phyloP scores from a whole-genome alignment of 495 filamentous ascomycete genomes.

The Diplogelasinospora grovesii region DNA sequence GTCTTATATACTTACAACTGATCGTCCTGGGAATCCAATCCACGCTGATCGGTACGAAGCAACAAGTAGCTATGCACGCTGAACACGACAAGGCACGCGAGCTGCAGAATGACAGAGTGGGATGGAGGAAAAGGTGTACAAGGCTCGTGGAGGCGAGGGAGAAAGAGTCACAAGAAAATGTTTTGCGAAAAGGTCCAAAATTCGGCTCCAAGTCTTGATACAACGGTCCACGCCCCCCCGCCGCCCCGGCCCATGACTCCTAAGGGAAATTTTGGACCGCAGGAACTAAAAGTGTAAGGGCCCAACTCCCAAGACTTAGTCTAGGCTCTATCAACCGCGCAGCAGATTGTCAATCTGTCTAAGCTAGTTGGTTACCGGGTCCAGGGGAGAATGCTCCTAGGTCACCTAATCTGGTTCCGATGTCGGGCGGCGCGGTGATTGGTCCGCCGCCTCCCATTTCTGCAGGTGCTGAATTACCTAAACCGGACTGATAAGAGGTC shows the following conservation, averaged over 20 bases:
- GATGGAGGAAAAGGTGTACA: slow-evolving; percentile 12
- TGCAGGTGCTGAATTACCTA: slow-evolving; percentile 23
- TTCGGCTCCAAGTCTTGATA: slow-evolving; percentile 22
- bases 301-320: slow-evolving; percentile 1
- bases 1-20: slow-evolving; percentile 21
- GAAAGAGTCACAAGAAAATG: slow-evolving; percentile 30
- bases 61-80: not conserved
- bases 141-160: slow-evolving; percentile 18
- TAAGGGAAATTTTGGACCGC: slow-evolving; percentile 12
- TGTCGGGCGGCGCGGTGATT: slow-evolving; percentile 20
- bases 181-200: slow-evolving; percentile 15
- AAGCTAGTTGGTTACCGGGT: slow-evolving; percentile 11
- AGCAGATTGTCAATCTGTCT: slow-evolving; percentile 8
- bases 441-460: slow-evolving; percentile 6
- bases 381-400: slow-evolving; percentile 12
- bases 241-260: slow-evolving; percentile 4
- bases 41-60: not conserved
- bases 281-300: slow-evolving; percentile 16
- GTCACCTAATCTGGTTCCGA: slow-evolving; percentile 12
- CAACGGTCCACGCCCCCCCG: slow-evolving; percentile 13
- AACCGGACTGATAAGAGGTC: slow-evolving; percentile 26
- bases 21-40: too few relatives aligned
- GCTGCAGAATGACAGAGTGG: slow-evolving; percentile 18
- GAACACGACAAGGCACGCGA: not conserved
- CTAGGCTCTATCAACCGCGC: slow-evolving; percentile 6